Evolutionary conservation across 805 yeast species (phyloP), one percentile per base, ranked within the genome.

Genomic region (Teunomyces aglyptinius): DNA sequence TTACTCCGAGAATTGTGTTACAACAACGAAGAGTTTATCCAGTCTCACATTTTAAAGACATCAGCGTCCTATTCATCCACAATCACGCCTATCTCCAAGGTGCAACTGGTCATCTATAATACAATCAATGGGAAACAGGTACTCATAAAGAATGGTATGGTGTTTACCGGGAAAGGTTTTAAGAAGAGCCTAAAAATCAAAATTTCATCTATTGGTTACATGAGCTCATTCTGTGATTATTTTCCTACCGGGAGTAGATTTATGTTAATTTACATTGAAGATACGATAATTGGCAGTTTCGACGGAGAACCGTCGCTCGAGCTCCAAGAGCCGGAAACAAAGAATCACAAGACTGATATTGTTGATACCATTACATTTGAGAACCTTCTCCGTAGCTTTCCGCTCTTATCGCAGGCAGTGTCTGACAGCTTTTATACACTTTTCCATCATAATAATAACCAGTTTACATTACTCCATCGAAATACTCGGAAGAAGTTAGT

Each of bases 161-260:
- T 87, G 0, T 69, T 75, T 50, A 77, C 87, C 0, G 80, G 81
- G 0, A 78, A 75, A 49, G 89, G 89, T 0, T 85, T 80, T 65
- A 75, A 68, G 50, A 59, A 60, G 40, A 70, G 77, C 36, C 61
- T 76, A 36, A 65, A 70, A 36, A 61, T 78, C 15, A 68, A 63
- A 44, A 77, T 87, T 6, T 26, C 69, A 2, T 60, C 68, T 4
- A 71, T 77, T 29, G 76, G 71, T 29, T 70, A 83, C 32, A 73
- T 84, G 53, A 63, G 67, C 10, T 76, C 80, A 13, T 84, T 82
- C 56, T 76, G 82, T 46, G 79, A 77, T 38, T 84, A 82, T 61
- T 72, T 85, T 38, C 80, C 83, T 6, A 73, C 74, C 41, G 84
- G 83, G 0, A 67, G 78, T 38, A 64, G 68, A 47, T 81, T 84